Conservation (phyloP, 768 basidiomycete species). For the Russula ochroleuca region DNA sequence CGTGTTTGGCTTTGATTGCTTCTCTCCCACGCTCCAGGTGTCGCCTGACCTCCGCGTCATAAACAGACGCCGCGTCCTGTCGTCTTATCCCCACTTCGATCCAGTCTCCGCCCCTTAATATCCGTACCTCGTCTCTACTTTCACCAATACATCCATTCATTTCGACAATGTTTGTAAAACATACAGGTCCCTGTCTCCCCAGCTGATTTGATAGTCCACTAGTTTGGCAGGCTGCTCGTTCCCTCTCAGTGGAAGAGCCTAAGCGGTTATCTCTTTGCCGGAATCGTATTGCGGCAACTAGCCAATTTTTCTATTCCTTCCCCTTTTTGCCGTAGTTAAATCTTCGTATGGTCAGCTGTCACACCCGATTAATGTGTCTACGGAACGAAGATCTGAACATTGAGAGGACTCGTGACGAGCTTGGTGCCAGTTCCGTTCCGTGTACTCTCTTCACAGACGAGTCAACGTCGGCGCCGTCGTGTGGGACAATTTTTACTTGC, state of each 20-base stretch:
- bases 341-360: background rate
- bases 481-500: background rate
- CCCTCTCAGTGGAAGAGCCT: background rate
- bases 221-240: background rate
- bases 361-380: background rate
- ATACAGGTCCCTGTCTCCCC: background rate
- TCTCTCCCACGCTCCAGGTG: constrained; percentile 21
- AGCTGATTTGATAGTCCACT: background rate
- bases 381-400: background rate
- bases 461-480: background rate
- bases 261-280: background rate
- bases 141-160: background rate
- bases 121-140: background rate
- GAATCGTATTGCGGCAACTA: constrained; percentile 1
- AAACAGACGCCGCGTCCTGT: constrained; percentile 6
- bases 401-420: background rate
- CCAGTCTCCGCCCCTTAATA: constrained; percentile 17
- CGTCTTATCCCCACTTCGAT: constrained; percentile 16
- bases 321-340: background rate
- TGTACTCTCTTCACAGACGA: background rate
- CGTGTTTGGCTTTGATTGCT: constrained; percentile 29
- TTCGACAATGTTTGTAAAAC: background rate
- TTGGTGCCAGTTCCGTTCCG: background rate
- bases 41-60: constrained; percentile 21
- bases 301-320: background rate